Conservation (phyloP, 192 early-diverging fungal species). For the Mortierella alpina region DNA sequence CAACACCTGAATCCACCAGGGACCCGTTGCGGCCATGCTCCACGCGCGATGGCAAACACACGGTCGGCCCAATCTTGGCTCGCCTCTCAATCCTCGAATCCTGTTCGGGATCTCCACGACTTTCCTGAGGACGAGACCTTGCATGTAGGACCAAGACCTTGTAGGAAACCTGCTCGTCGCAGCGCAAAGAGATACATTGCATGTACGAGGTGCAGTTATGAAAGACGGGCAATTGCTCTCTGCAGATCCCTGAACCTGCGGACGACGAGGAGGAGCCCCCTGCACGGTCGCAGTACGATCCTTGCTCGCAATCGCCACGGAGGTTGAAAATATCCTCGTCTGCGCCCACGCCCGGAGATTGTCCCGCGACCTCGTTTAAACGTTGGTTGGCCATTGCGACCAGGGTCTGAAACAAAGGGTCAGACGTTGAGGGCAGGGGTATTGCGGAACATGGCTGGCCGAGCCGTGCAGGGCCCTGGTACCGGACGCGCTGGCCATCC, state of each 20-base stretch:
- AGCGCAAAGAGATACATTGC: conserved; percentile 35
- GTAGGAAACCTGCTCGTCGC: not conserved
- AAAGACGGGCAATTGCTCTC: conserved; percentile 26
- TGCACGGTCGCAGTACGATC: conserved; percentile 28
- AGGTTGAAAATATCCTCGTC: conserved; percentile 17
- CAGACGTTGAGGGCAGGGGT: conserved; percentile 7
- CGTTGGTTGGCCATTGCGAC: conserved; percentile 20
- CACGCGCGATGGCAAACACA: conserved; percentile 32
- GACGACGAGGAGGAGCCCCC: not conserved
- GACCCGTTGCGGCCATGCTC: not conserved
- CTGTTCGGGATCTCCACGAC: not conserved
- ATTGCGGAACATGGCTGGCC: conserved; percentile 30
- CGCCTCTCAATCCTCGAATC: not conserved
- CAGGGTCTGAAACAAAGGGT: conserved; percentile 39
- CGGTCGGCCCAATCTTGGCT: not conserved
- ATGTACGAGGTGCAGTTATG: conserved; percentile 38
- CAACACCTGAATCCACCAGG: not conserved
- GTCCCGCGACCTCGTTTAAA: conserved; percentile 9
- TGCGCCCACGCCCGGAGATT: conserved; percentile 13
- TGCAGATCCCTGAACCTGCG: conserved; percentile 14
- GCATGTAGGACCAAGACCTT: not conserved
- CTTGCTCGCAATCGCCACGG: conserved; percentile 36
- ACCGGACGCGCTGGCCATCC: conserved; percentile 24
- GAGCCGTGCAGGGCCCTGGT: conserved; percentile 23
- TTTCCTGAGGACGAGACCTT: too few relatives aligned